Evolutionary conservation across 352 stramenopile genomes (phyloP).

Genomic region (Phytophthora kernoviae): DNA sequence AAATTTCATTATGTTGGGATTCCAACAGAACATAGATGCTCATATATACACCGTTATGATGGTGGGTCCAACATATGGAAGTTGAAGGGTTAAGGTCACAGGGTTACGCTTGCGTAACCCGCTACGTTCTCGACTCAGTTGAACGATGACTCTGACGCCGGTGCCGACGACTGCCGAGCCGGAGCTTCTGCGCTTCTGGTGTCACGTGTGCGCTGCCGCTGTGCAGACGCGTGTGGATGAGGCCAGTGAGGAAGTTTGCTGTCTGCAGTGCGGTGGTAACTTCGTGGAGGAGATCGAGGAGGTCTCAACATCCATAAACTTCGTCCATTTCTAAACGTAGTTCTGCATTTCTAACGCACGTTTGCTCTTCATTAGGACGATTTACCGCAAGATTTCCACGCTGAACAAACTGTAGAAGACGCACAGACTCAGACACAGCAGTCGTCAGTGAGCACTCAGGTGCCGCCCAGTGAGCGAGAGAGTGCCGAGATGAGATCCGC

Average conservation of each 20-base stretch:
- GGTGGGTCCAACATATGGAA: too few species aligned
- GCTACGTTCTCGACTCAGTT: too few species aligned
- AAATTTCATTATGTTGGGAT: too few species aligned
- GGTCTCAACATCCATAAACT: slow-evolving; percentile 23
- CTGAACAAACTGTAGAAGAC: slow-evolving; percentile 23
- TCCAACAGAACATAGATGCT: too few species aligned
- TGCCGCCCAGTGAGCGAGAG: slow-evolving; percentile 1
- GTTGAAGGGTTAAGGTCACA: too few species aligned
- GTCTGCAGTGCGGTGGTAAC: slow-evolving; percentile 69
- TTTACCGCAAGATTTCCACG: slow-evolving; percentile 60
- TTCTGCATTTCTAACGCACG: not conserved
- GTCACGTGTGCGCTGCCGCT: slow-evolving; percentile 70
- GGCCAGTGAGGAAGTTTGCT: slow-evolving; percentile 72
- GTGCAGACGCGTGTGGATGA: slow-evolving; percentile 67
- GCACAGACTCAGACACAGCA: slow-evolving; percentile 25
- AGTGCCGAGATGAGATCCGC: slow-evolving; percentile 27
- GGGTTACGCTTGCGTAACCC: too few species aligned
- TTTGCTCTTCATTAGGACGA: slow-evolving; percentile 52
- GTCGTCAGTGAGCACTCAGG: not conserved
- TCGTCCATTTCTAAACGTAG: not conserved
- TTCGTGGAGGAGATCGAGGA: slow-evolving; percentile 89
- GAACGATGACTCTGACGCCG: slow-evolving; percentile 20
- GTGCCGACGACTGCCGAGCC: slow-evolving; percentile 15
- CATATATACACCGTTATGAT: too few species aligned
- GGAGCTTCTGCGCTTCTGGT: slow-evolving; percentile 68